Percentiles rank a stretch among this genome's conserved stretches.
These are phyloP conservation scores for Petrea volubilis DNA, from an alignment of 257 asterid genomes.

Conservation along the genomic window DNA sequence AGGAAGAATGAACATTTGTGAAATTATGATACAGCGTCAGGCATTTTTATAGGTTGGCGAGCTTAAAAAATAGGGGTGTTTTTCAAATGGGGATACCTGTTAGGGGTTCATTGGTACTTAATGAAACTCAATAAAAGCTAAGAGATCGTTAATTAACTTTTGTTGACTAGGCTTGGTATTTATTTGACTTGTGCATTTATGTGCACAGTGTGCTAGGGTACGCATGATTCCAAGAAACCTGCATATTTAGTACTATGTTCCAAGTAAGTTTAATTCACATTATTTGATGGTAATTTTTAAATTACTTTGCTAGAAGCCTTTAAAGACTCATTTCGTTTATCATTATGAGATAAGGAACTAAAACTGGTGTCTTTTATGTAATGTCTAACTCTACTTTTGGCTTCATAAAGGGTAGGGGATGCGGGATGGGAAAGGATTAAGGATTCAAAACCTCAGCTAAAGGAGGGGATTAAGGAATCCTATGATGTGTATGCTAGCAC, in stretches of 20 bases:
- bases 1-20: not conserved
- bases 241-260: not conserved
- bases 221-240: not conserved
- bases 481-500: not conserved
- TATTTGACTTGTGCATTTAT: not conserved
- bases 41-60: not conserved
- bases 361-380: not conserved
- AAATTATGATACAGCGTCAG: not conserved
- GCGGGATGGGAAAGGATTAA: not conserved
- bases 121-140: constrained; percentile 1
- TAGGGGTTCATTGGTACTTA: not conserved
- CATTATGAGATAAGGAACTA: not conserved
- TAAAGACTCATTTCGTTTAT: not conserved
- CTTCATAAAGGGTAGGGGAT: not conserved
- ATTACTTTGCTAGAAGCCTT: not conserved
- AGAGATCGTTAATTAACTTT: not conserved
- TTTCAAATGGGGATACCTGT: not conserved
- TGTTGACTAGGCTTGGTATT: not conserved
- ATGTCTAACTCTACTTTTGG: not conserved
- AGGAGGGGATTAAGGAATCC: not conserved
- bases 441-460: not conserved
- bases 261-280: not conserved
- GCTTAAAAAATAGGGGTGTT: too few relatives aligned
- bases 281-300: not conserved
- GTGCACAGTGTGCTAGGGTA: not conserved